phyloP scores from a whole-genome alignment of 345 rosid genomes.

The Camelina sativa region DNA sequence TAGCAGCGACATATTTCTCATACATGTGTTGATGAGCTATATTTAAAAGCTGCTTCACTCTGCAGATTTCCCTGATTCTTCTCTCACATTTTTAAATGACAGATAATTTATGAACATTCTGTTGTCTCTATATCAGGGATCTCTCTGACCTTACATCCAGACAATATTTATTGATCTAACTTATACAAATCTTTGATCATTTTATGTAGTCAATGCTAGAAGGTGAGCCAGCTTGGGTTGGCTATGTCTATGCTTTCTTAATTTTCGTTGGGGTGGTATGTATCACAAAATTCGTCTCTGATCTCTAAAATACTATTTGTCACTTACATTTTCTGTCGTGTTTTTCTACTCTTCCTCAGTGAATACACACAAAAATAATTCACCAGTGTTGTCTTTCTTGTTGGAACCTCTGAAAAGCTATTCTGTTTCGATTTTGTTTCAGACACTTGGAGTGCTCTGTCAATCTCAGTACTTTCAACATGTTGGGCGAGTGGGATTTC shows the following conservation, averaged over 20 bases:
- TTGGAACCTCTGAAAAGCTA: neutral
- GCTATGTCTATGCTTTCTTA: constrained; percentile 80
- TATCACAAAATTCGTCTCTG: neutral
- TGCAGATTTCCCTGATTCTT: neutral
- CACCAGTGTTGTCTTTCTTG: too few relatives aligned
- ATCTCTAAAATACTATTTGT: neutral
- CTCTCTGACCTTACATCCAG: neutral
- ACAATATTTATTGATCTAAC: constrained; percentile 1
- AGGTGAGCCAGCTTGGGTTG: constrained; percentile 91
- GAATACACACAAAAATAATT: too few relatives aligned
- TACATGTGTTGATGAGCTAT: neutral
- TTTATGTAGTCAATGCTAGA: constrained; percentile 86
- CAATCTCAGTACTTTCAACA: constrained; percentile 84
- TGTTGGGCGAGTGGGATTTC: constrained; percentile 88
- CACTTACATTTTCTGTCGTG: too few relatives aligned
- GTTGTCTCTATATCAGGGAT: neutral
- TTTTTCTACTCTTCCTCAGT: too few relatives aligned
- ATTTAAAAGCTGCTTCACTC: neutral
- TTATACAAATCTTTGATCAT: neutral
- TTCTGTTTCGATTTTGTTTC: constrained; percentile 27
- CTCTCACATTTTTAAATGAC: neutral
- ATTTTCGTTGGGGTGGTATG: constrained; percentile 88
- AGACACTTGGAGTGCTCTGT: constrained; percentile 80
- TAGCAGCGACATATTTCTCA: neutral
- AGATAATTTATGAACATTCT: neutral